phyloP scores from a whole-genome alignment of 331 rosid genomes.

The Quercus tomentella region DNA sequence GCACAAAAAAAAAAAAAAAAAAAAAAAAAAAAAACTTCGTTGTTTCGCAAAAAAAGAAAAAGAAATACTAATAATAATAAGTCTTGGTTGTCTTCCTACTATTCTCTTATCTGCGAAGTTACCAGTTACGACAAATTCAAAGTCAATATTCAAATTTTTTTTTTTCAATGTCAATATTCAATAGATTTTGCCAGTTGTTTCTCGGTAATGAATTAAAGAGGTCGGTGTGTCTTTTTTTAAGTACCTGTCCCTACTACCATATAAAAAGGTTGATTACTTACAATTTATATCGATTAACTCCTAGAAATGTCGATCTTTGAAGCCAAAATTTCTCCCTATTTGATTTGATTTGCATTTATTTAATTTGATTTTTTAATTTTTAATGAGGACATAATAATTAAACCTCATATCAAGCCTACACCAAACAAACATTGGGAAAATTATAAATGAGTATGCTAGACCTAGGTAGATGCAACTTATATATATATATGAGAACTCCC shows the following conservation, averaged over 20 bases:
- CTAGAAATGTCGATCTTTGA: background rate
- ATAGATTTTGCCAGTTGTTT: constrained; percentile 4
- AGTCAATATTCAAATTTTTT: background rate
- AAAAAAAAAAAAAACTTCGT: too few relatives aligned
- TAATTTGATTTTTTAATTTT: too few relatives aligned
- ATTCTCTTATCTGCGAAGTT: background rate
- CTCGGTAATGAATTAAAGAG: background rate
- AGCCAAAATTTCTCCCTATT: background rate
- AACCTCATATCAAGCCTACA: too few relatives aligned
- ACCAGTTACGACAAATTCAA: background rate
- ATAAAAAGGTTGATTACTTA: too few relatives aligned
- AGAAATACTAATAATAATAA: too few relatives aligned
- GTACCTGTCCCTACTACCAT: background rate
- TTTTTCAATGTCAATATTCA: background rate
- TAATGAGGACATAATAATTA: too few relatives aligned
- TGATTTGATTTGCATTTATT: background rate
- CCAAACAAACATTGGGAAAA: too few relatives aligned
- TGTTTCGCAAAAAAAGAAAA: too few relatives aligned
- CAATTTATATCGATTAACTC: background rate
- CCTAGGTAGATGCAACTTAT: too few relatives aligned
- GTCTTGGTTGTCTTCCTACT: background rate
- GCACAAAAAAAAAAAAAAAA: too few relatives aligned
- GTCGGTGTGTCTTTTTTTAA: background rate
- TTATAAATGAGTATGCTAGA: too few relatives aligned
- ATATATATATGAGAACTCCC: too few relatives aligned